Evolutionary conservation across 495 filamentous ascomycete genomes (phyloP), one percentile per base, ranked within the genome.

Genomic region (Ramalina intermedia): DNA sequence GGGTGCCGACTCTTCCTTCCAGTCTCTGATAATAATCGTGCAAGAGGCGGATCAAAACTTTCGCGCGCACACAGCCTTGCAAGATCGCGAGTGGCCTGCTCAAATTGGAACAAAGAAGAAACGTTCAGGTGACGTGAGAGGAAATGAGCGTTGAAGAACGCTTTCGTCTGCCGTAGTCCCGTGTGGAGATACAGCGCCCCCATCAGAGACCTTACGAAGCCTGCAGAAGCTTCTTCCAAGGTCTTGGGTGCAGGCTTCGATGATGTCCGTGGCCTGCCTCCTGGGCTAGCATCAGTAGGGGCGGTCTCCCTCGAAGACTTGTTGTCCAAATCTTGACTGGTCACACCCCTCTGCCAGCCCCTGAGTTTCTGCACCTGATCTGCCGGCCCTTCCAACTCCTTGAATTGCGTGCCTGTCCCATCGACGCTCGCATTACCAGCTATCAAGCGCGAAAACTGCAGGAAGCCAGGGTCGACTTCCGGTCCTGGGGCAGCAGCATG

Each of bases 401-500:
- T 52, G 21, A 49, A 8, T 33, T 41, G 58, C 62, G 70, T 14
- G 63, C 70, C 61, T 63, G 66, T 49, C 41, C 57, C 26, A 43
- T 48, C 37, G 21, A 56, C 51, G 53, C 70, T 55, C 35, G 73
- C 63, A 24, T 74, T 67, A 13, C 82, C 83, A 1, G 83, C 74
- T 29, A 69, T 63, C 35, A 81, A 43, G 41, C 75, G 64, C 46
- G 69, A 71, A 66, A 85, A 91, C 62, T 96, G 93, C 37, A 98
- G 72, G n/a, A 89, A 67, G 9, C 91, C 93, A 1, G 90, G 84
- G 63, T 98, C 89, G 47, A 96, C 90, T 65, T 96, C 86, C 41
- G 76, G 81, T 18, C 87, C 89, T 1, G 91, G 90, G 33, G 75
- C 78, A 7, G 84, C 82, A 14, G 85, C 91, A 36, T 68, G 57